These are phyloP conservation scores for Corylus avellana DNA, from an alignment of 306 rosid genomes.

Conservation along the genomic window DNA sequence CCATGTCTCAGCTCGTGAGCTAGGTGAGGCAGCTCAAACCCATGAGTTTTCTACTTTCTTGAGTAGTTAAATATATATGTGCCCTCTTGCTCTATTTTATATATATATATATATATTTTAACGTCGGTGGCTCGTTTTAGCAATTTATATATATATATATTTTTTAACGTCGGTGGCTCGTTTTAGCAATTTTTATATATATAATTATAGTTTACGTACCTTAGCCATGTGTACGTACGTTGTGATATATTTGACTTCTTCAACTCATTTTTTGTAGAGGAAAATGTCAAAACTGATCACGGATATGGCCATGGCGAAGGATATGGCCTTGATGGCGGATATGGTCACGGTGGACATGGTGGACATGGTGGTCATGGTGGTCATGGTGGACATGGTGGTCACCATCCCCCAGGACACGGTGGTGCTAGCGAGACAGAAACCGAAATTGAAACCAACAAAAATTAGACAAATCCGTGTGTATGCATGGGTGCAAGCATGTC, in stretches of 20 bases:
- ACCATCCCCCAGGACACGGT: too few relatives aligned
- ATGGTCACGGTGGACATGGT: too few relatives aligned
- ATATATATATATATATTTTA: too few relatives aligned
- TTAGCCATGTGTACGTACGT: neutral
- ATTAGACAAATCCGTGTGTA: neutral
- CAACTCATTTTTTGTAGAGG: neutral
- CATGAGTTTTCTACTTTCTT: neutral
- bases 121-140: too few relatives aligned
- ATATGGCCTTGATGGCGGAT: neutral
- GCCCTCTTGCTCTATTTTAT: too few relatives aligned
- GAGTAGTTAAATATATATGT: neutral
- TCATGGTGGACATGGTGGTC: too few relatives aligned
- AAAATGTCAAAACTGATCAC: neutral
- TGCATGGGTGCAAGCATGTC: neutral
- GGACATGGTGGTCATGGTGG: neutral
- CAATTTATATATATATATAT: too few relatives aligned
- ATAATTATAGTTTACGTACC: neutral
- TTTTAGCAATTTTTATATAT: too few relatives aligned
- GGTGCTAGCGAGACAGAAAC: too few relatives aligned
- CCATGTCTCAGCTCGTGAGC: conserved; percentile 11
- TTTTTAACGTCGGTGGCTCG: too few relatives aligned
- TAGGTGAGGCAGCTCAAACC: neutral
- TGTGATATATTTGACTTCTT: neutral
- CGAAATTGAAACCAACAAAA: too few relatives aligned
- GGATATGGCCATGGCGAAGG: neutral